A percentile compares a stretch with the other conserved stretches of the same genome.
These are phyloP conservation scores for Pseudozyma sp. DNA, from an alignment of 1,284 basidiomycete species.

Conservation along the genomic window DNA sequence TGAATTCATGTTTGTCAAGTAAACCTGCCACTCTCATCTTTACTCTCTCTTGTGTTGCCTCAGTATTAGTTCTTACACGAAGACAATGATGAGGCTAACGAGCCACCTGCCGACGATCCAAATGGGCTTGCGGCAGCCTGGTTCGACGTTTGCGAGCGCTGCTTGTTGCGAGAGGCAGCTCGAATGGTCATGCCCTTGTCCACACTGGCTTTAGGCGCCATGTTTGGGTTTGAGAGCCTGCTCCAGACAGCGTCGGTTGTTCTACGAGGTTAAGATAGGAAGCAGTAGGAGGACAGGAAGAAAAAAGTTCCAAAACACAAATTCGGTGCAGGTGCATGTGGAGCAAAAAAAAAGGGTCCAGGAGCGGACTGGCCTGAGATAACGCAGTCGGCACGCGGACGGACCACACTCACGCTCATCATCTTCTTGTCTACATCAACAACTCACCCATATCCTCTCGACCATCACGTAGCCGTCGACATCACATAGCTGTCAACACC, in stretches of 20 bases:
- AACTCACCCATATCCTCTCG: too few species aligned
- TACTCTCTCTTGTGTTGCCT: too few species aligned
- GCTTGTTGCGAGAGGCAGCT: constrained; percentile 43
- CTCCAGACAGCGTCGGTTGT: background rate
- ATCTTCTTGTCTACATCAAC: too few species aligned
- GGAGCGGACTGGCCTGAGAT: too few species aligned
- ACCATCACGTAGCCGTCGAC: too few species aligned
- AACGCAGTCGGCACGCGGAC: too few species aligned
- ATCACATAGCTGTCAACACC: too few species aligned
- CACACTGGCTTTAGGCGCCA: constrained; percentile 35
- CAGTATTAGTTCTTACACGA: too few species aligned
- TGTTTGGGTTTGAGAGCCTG: background rate
- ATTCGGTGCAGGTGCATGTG: constrained; percentile 13
- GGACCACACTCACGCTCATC: too few species aligned
- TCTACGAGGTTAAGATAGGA: background rate
- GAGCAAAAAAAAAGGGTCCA: constrained; percentile 14
- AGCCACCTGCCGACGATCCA: constrained; percentile 26
- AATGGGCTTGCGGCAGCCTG: constrained; percentile 16
- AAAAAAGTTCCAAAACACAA: constrained; percentile 6
- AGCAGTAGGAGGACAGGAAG: constrained; percentile 1
- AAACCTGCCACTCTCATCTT: too few species aligned
- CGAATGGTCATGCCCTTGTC: constrained; percentile 41
- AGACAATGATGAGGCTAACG: constrained; percentile 43
- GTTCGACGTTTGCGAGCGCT: constrained; percentile 19
- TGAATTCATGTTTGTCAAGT: too few species aligned